phyloP scores from a whole-genome alignment of 371 early-diverging fungal species.

The Rhizopus stolonifer region DNA sequence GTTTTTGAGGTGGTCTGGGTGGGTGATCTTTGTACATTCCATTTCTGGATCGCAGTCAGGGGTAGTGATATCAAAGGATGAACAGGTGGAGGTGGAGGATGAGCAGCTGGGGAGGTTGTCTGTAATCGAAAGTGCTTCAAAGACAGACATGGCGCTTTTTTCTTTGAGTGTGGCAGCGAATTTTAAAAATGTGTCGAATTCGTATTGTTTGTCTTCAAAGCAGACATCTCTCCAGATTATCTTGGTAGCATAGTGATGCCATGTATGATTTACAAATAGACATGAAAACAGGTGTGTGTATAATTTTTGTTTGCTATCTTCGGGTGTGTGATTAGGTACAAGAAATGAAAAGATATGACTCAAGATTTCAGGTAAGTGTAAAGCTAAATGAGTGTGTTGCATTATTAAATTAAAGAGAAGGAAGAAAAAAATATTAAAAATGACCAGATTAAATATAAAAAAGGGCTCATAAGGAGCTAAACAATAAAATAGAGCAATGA shows the following conservation, averaged over 20 bases:
- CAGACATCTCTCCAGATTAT: slow-evolving; percentile 31
- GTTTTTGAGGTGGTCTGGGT: neutral
- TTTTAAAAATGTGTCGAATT: slow-evolving; percentile 14
- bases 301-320: slow-evolving; percentile 16
- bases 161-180: slow-evolving; percentile 9
- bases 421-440: slow-evolving; percentile 2
- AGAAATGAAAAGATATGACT: slow-evolving; percentile 34
- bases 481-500: neutral
- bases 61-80: slow-evolving; percentile 10
- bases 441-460: neutral
- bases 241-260: slow-evolving; percentile 40
- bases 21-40: neutral
- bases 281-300: slow-evolving; percentile 30
- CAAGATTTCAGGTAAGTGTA: slow-evolving; percentile 41
- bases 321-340: slow-evolving; percentile 7
- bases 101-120: slow-evolving; percentile 11
- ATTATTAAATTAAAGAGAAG: slow-evolving; percentile 5
- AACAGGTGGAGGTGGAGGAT: slow-evolving; percentile 21
- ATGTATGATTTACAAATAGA: slow-evolving; percentile 40
- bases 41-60: slow-evolving; percentile 1
- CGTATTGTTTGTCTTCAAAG: slow-evolving; percentile 34
- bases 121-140: neutral
- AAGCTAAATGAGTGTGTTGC: slow-evolving; percentile 23
- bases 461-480: neutral
- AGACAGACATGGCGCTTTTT: neutral